These are phyloP conservation scores for Fusarium oxysporum DNA, from an alignment of 2,329 filamentous ascomycete genomes.

Conservation along the genomic window DNA sequence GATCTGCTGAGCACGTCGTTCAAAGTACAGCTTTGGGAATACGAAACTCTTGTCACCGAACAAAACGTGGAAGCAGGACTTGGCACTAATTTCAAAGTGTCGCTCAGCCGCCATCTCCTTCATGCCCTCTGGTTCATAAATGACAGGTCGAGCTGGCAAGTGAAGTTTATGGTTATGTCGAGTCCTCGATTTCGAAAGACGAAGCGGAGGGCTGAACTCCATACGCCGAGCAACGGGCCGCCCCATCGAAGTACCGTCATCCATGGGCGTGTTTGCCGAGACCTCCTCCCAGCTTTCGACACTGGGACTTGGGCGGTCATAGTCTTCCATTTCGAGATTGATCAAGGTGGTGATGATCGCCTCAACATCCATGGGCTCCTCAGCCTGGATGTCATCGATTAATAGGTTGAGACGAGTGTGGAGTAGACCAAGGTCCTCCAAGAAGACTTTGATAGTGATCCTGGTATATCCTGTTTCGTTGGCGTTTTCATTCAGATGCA, in stretches of 20 bases:
- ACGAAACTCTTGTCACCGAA: constrained; percentile 97
- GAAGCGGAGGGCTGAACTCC: constrained; percentile 52
- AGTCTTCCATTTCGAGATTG: constrained; percentile 75
- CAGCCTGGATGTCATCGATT: constrained; percentile 81
- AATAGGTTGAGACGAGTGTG: constrained; percentile 87
- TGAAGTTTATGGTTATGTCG: constrained; percentile 76
- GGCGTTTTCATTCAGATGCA: constrained; percentile 76
- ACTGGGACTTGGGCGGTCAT: constrained; percentile 73
- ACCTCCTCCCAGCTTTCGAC: constrained; percentile 93
- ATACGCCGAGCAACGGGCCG: constrained; percentile 49
- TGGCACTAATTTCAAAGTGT: constrained; percentile 90
- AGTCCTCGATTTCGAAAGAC: constrained; percentile 49
- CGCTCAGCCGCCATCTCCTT: constrained; percentile 79
- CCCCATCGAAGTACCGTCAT: constrained; percentile 60
- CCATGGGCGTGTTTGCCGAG: constrained; percentile 70
- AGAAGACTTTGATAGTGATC: constrained; percentile 90
- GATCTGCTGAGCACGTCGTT: constrained; percentile 81
- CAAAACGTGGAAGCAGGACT: constrained; percentile 93
- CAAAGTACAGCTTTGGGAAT: constrained; percentile 90
- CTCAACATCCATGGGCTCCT: constrained; percentile 75
- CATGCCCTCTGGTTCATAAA: constrained; percentile 88
- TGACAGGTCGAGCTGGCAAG: constrained; percentile 81
- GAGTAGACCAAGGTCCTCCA: constrained; percentile 86
- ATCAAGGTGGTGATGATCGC: constrained; percentile 78
- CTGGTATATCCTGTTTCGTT: constrained; percentile 74